Evolutionary conservation across 228 moss, liverwort and hornwort species (phyloP).

Genomic region (Sphagnum fallax): DNA sequence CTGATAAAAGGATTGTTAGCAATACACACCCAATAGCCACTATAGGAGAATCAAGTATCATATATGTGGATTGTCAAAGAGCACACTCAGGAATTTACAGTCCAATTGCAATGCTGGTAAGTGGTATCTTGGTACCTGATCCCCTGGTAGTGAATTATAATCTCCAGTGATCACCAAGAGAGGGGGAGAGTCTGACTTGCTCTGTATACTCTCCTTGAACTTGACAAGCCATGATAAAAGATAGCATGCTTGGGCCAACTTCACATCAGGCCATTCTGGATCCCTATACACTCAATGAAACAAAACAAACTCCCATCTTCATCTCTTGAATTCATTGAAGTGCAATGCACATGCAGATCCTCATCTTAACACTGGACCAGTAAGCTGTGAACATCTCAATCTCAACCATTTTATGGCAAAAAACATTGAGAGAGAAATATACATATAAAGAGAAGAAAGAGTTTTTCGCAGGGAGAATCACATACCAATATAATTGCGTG

Average conservation of each 20-base stretch:
- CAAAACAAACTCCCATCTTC: background rate
- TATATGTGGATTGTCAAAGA: no score
- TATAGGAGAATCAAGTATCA: no score
- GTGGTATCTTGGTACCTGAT: constrained; percentile 22
- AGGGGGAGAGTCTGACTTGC: constrained; percentile 32
- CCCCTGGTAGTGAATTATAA: constrained; percentile 87
- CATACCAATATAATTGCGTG: constrained; percentile 83
- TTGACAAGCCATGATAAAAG: constrained; percentile 39
- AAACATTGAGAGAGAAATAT: no score
- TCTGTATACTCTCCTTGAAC: constrained; percentile 31
- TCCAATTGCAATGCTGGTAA: background rate
- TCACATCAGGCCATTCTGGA: constrained; percentile 85
- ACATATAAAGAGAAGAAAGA: no score
- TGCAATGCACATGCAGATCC: no score
- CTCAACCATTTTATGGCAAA: no score
- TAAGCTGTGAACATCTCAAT: no score
- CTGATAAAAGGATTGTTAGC: constrained; percentile 15
- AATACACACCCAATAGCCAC: no score
- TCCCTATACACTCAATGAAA: constrained; percentile 35
- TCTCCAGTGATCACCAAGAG: constrained; percentile 63
- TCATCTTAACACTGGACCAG: no score
- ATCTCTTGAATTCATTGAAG: no score
- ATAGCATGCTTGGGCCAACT: constrained; percentile 75
- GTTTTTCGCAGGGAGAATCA: background rate
- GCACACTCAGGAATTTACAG: no score